Base-by-base conservation (phyloP, 192 early-diverging fungal genomes). In the Gryganskiella cystojenkinii region DNA sequence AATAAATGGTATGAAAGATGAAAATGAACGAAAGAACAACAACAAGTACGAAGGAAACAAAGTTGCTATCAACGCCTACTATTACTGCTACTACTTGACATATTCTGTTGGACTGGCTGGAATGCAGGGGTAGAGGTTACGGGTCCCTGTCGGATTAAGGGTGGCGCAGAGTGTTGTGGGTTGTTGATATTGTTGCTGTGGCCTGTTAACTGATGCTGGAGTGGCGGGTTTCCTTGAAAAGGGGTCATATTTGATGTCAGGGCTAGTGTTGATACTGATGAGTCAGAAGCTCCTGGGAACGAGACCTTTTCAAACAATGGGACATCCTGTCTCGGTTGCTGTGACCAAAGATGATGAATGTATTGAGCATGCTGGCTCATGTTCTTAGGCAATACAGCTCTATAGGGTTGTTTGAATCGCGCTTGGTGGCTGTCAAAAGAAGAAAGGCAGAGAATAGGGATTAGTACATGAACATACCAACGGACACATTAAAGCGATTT, bases 381-480 rank as follows among this genome's bases (percentile, higher is more conserved):
- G 49, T 60, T 69, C 34, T 78, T 65, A 19, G 74, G 74, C 31
- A 78, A 22, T 5, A 69, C 47, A 27, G 69, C 42, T 5, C 67
- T 34, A 31, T 78, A 78, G 11, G 66, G 74, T 20, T 69, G 74
- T 34, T 64, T 60, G 50, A 78, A 78, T n/a, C 74, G 44, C 5
- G 56, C 11, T 59, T 78, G 66, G 33, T 78, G 74, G 19, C 73
- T 76, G 46, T 8, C 0, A 4, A 33, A 33, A 35, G 11, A 60
- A 42, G 10, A 13, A 61, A 17, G 28, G 46, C 60, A 33, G 11
- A 64, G 40, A 40, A 46, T 24, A 53, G n/a, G n/a, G 37, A 25
- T 4, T 4, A 10, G 42, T 9, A 57, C 8, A 11, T n/a, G 45
- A 31, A 27, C 19, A 43, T 2, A 24, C 37, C 43, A 17, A 42